Evolutionary conservation across 1,284 basidiomycete genomes (phyloP), one percentile per base, ranked within the genome.

Genomic region (Wolfiporia cocos): DNA sequence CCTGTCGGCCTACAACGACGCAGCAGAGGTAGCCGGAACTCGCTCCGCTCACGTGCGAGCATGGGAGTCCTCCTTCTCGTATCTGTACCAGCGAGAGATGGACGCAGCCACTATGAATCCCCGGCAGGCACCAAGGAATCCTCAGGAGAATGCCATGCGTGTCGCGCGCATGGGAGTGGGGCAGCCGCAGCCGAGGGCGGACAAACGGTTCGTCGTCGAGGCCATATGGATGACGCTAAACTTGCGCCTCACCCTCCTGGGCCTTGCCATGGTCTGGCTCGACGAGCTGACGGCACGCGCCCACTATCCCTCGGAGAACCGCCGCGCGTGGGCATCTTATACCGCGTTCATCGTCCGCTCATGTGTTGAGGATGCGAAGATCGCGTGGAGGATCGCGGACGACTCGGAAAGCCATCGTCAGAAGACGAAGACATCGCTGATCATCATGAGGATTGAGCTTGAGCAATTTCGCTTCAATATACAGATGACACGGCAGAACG

Each of bases 161-260:
- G 58, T 66, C 34, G 75, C 75, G 3, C 66, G 59, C 34, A 60
- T 67, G 46, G 65, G 69, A 30, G 62, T 76, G n/a, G 78, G 78
- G 0, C 71, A 73, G 43, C 69, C 72, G 0, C 70, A 66, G 21
- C 78, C 77, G 11, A 63, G 64, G 4, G 74, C 74, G 0, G 76
- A 79, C 56, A 66, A 66, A 34, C 67, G 74, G n/a, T 78, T 73
- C 57, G 52, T 68, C 18, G 68, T 77, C 10, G 77, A 80, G 52
- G 74, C 74, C 0, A 68, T 77, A 49, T 73, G 71, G 67, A 44
- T 59, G 1, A 64, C 68, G 4, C 55, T 79, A 39, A 58, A 69
- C 11, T 52, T 76, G 12, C 69, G 76, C 0, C 63, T 73, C 47
- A 56, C 56, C 9, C 53, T 74, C 20, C 65, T 56, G 2, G 57